A percentile compares a stretch with the other conserved stretches of the same genome.
Evolutionary conservation across 768 basidiomycete genomes (phyloP).

Genomic region (Hypsizygus marmoreus): DNA sequence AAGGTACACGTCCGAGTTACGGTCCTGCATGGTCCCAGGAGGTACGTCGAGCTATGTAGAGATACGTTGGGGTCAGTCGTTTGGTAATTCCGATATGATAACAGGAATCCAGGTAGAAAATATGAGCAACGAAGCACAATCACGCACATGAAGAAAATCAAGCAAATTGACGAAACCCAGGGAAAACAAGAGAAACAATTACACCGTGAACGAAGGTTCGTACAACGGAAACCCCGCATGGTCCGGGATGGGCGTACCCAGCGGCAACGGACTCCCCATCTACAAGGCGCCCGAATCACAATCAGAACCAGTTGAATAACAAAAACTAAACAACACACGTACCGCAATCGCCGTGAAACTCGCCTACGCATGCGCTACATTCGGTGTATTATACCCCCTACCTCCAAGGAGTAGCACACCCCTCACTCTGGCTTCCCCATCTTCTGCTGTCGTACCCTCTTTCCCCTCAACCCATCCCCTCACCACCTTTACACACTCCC

Average conservation of each 20-base stretch:
- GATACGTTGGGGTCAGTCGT: neutral
- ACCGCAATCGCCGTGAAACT: conserved; percentile 86
- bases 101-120: too few relatives aligned
- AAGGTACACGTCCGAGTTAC: conserved; percentile 66
- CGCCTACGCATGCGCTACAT: conserved; percentile 87
- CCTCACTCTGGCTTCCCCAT: too few relatives aligned
- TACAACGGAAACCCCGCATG: conserved; percentile 73
- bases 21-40: conserved; percentile 72
- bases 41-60: conserved; percentile 61
- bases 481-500: conserved; percentile 71
- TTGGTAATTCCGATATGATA: too few relatives aligned
- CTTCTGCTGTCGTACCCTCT: too few relatives aligned
- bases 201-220: conserved; percentile 72
- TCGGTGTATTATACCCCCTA: conserved; percentile 86
- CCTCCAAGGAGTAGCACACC: conserved; percentile 20
- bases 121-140: too few relatives aligned
- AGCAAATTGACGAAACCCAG: too few relatives aligned
- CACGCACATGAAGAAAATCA: too few relatives aligned
- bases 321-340: conserved; percentile 24
- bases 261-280: conserved; percentile 54
- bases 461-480: conserved; percentile 53
- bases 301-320: neutral
- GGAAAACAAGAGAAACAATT: conserved; percentile 4
- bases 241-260: conserved; percentile 74
- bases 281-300: conserved; percentile 24